These are phyloP conservation scores for Ophiostoma himal-ulmi DNA, from an alignment of 2,329 filamentous ascomycete species.

Conservation along the genomic window DNA sequence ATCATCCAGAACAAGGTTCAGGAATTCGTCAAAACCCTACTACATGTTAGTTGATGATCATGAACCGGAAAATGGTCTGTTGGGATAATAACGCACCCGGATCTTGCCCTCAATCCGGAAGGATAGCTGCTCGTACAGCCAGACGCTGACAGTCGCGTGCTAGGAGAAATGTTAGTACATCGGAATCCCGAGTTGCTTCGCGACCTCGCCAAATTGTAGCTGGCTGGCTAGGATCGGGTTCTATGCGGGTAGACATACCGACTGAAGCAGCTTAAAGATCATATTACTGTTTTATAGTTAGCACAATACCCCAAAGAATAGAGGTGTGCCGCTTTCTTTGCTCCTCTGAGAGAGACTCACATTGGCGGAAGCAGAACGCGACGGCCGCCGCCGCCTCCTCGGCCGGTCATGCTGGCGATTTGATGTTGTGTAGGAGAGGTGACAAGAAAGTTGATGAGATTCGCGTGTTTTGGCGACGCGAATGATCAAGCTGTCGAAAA, in stretches of 20 bases:
- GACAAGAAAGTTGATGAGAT: not conserved
- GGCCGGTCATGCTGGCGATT: conserved; percentile 46
- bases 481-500: not conserved
- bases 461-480: conserved; percentile 2
- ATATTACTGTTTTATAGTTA: conserved; percentile 51
- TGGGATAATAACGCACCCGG: conserved; percentile 52
- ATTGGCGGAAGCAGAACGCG: conserved; percentile 57
- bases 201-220: not conserved
- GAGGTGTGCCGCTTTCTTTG: not conserved
- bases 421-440: not conserved
- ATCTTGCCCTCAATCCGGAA: conserved; percentile 97
- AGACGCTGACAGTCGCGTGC: conserved; percentile 82
- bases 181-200: not conserved
- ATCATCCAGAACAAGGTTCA: conserved; percentile 91
- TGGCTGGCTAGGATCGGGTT: not conserved
- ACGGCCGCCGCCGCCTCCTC: conserved; percentile 54
- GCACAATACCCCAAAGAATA: not conserved
- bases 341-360: conserved; percentile 19
- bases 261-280: conserved; percentile 86
- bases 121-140: conserved; percentile 92
- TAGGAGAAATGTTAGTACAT: conserved; percentile 33
- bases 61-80: not conserved
- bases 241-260: conserved; percentile 26
- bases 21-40: conserved; percentile 97
- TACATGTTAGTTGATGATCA: not conserved